phyloP scores from a whole-genome alignment of 2,329 filamentous ascomycete species.

The Ophiostoma pallidulum region DNA sequence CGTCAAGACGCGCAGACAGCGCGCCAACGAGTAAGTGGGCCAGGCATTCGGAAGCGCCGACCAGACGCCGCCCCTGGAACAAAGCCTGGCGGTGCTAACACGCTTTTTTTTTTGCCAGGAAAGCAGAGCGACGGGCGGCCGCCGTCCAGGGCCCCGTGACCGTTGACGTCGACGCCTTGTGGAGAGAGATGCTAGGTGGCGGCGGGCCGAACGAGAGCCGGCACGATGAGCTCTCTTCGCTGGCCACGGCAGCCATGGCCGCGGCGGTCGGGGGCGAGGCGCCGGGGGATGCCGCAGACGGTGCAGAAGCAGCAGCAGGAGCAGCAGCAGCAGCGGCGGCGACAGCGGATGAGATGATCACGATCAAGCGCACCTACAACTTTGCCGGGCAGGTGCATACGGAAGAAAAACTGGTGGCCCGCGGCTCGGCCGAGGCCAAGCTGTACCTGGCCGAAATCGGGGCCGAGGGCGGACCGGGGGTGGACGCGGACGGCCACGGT shows the following conservation, averaged over 20 bases:
- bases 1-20: conserved; percentile 64
- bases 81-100: too few species aligned
- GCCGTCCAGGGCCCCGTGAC: conserved; percentile 51
- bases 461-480: conserved; percentile 22
- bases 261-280: background rate
- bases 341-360: conserved; percentile 37
- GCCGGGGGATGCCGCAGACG: background rate
- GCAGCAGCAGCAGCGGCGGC: conserved; percentile 20
- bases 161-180: conserved; percentile 61
- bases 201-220: background rate
- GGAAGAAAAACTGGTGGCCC: conserved; percentile 60
- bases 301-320: background rate
- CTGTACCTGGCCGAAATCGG: conserved; percentile 49
- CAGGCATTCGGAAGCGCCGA: too few species aligned
- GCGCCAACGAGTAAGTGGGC: conserved; percentile 48
- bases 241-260: conserved; percentile 10
- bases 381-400: conserved; percentile 65
- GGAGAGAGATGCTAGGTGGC: conserved; percentile 54
- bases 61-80: too few species aligned
- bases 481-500: conserved; percentile 20
- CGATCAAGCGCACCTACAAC: conserved; percentile 62
- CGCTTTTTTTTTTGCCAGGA: conserved; percentile 36
- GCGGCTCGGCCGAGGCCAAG: conserved; percentile 56
- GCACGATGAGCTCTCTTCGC: conserved; percentile 4
- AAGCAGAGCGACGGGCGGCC: conserved; percentile 46